Evolutionary conservation across 352 stramenopile species (phyloP).

Genomic region (Hyaloperonospora arabidopsidis): DNA sequence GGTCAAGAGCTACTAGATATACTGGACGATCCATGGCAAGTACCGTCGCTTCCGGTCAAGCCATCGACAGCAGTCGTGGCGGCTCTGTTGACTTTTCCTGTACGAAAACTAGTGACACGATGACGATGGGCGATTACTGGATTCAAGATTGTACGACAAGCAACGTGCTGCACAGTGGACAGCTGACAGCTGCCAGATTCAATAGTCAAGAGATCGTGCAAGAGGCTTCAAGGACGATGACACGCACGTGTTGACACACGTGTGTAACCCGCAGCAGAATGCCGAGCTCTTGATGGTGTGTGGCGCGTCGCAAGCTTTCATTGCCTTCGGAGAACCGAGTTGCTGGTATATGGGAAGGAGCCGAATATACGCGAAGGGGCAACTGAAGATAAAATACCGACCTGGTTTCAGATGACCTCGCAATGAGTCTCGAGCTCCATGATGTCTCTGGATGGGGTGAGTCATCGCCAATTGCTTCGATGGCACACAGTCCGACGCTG

Average conservation of each 20-base stretch:
- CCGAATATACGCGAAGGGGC: slow-evolving; percentile 20
- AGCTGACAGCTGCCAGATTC: slow-evolving; percentile 8
- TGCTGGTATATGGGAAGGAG: slow-evolving; percentile 31
- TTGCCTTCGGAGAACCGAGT: slow-evolving; percentile 51
- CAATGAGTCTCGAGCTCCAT: slow-evolving; percentile 25
- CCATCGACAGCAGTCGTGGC: neutral
- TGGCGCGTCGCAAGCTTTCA: slow-evolving; percentile 21
- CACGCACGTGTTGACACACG: slow-evolving; percentile 13
- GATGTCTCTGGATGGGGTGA: slow-evolving; percentile 24
- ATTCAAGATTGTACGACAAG: slow-evolving; percentile 2
- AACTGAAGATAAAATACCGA: slow-evolving; percentile 41
- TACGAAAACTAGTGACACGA: slow-evolving; percentile 6
- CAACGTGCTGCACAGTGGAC: slow-evolving; percentile 6
- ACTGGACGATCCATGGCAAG: slow-evolving; percentile 8
- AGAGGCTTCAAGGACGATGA: slow-evolving; percentile 17
- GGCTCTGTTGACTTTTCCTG: slow-evolving; percentile 8
- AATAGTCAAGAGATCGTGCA: slow-evolving; percentile 9
- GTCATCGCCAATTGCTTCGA: slow-evolving; percentile 1
- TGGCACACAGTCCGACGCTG: slow-evolving; percentile 16
- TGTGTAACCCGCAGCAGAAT: slow-evolving; percentile 15
- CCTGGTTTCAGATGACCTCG: slow-evolving; percentile 34
- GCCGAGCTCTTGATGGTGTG: slow-evolving; percentile 16
- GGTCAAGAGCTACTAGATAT: slow-evolving; percentile 3
- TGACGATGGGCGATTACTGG: slow-evolving; percentile 24
- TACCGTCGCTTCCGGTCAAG: slow-evolving; percentile 1